A percentile compares a stretch with the other conserved stretches of the same genome.
Evolutionary conservation across 164 flowering plant genomes (phyloP).

Genomic region (Vitis amurensis): DNA sequence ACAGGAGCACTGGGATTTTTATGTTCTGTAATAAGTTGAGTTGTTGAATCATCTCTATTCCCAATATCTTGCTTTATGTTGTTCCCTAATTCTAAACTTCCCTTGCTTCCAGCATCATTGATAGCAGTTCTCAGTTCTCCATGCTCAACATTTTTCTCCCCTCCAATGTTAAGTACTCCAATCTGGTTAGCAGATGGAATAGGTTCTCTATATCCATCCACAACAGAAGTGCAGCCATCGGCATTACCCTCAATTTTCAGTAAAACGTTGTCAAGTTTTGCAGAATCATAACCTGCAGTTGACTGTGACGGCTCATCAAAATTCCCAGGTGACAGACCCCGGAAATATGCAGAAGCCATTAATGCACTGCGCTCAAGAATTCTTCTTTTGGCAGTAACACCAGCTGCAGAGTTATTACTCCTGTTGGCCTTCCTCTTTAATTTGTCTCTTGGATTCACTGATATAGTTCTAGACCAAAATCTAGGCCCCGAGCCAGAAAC

Average conservation of each 20-base stretch:
- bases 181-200: constrained; percentile 13
- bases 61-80: constrained; percentile 10
- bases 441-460: constrained; percentile 44
- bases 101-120: constrained; percentile 13
- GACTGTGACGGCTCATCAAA: constrained; percentile 27
- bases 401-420: constrained; percentile 36
- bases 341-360: constrained; percentile 65
- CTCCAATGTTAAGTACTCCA: constrained; percentile 15
- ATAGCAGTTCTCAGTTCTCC: constrained; percentile 12
- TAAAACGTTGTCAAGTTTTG: constrained; percentile 22
- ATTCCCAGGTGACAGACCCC: constrained; percentile 29
- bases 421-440: constrained; percentile 59
- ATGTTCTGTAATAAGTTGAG: constrained; percentile 7
- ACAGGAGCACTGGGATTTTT: constrained; percentile 9
- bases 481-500: constrained; percentile 49
- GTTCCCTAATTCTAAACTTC: constrained; percentile 11
- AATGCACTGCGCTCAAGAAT: constrained; percentile 80
- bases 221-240: constrained; percentile 11
- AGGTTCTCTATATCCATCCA: constrained; percentile 12
- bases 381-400: constrained; percentile 52
- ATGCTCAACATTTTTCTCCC: constrained; percentile 10
- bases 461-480: constrained; percentile 59
- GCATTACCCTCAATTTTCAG: constrained; percentile 21
- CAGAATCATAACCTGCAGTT: constrained; percentile 25
- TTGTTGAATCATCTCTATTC: constrained; percentile 15